Conservation (phyloP, 306 rosid species). For the Geum urbanum region DNA sequence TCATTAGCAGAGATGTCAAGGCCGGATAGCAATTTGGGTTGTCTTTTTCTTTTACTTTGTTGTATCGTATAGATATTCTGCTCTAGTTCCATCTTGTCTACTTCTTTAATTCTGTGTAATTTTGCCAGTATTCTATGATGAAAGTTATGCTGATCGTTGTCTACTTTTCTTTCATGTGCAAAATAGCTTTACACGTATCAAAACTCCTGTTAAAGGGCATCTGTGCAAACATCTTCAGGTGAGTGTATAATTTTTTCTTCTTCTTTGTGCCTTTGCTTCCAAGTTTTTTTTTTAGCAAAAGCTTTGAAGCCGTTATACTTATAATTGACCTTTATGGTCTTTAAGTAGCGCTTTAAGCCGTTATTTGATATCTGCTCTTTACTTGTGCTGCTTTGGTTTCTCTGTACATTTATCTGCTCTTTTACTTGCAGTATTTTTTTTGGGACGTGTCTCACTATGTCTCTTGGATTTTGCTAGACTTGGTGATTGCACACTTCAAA, state of each 20-base stretch:
- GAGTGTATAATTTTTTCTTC: conserved; percentile 17
- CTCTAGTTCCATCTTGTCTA: background rate
- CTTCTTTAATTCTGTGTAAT: background rate
- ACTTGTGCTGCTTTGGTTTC: too few species aligned
- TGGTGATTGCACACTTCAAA: too few species aligned
- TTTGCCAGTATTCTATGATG: background rate
- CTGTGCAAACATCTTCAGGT: conserved; percentile 90
- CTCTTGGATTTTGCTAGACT: too few species aligned
- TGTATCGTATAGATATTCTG: background rate
- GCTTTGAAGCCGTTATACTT: background rate
- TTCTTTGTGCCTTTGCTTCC: background rate
- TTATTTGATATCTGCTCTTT: background rate
- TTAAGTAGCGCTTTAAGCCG: background rate
- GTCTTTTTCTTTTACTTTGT: background rate
- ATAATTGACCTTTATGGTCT: background rate
- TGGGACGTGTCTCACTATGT: too few species aligned
- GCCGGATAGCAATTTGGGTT: background rate
- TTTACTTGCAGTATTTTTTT: too few species aligned
- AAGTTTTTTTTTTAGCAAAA: background rate
- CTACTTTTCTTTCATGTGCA: conserved; percentile 25
- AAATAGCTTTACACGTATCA: conserved; percentile 65
- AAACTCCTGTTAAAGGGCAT: conserved; percentile 83
- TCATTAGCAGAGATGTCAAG: background rate
- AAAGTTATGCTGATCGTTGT: conserved; percentile 18
- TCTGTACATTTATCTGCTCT: too few species aligned